Base-by-base conservation (phyloP, 2,329 filamentous ascomycete species). In the Clonostachys byssicola region DNA sequence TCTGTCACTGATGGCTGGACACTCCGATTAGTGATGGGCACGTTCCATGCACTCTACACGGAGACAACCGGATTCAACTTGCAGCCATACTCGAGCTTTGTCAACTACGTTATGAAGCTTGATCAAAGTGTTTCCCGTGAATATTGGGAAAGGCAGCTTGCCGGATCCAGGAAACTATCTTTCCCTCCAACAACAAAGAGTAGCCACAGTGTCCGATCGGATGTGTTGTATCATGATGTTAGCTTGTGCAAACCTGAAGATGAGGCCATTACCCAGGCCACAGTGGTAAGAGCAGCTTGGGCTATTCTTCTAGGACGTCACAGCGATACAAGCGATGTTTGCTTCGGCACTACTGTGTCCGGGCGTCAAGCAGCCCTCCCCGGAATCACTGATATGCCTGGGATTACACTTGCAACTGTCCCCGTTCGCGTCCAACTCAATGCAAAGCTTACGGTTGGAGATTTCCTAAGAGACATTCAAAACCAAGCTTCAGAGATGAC, bases 51-150 rank as follows among this genome's bases (percentile, higher is more conserved):
- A 6, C 6, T 50, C 12, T 40, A 51, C 2, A 38, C 52, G 8
- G 38, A 42, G 6, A 40, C 12, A 13, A 16, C 46, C 40, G 7
- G 13, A 43, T 42, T 7, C 34, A 44, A 17, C 45, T 40, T 17
- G 35, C 39, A 16, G 12, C 49, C 51, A 5, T 73, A 72, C 56
- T 69, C 65, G 42, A 57, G 65, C 34, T 73, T 72, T 47, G 70
- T 73, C 50, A 62, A 62, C 40, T 69, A 70, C 48, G 60, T 73
- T 8, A 60, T 64, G 48, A 60, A 70, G 33, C 57, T 61, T 16
- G 45, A 54, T 30, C 38, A 41, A 13, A 23, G 35, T 18, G 18
- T 30, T 35, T 17, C 46, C 12, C 17, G 17, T 13, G 16, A 36
- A 12, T 47, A 18, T 34, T 47, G 46, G 46, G 16, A 16, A 8